Percentiles rank a stretch among this genome's conserved stretches.
phyloP scores from a whole-genome alignment of 805 yeast genomes.

The Kuraishia capsulata region DNA sequence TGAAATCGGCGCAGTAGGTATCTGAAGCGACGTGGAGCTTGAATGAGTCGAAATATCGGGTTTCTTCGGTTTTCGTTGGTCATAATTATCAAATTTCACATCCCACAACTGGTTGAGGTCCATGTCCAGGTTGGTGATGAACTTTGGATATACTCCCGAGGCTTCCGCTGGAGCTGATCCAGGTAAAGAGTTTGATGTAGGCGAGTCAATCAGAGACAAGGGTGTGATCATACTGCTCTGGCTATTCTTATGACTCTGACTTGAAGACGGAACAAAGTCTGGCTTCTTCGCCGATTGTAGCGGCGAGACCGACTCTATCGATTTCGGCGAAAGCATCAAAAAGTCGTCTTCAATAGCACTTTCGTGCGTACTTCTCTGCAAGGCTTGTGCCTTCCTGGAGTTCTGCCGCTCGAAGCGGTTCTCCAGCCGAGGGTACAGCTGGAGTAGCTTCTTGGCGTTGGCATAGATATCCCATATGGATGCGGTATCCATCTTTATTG shows the following conservation, averaged over 20 bases:
- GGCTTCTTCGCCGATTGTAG: not conserved
- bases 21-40: not conserved
- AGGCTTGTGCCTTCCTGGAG: conserved; percentile 13
- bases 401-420: conserved; percentile 21
- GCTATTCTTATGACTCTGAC: not conserved
- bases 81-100: conserved; percentile 14
- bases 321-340: conserved; percentile 1
- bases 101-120: conserved; percentile 16
- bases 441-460: conserved; percentile 20
- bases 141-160: not conserved
- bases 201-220: conserved; percentile 11
- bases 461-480: conserved; percentile 27
- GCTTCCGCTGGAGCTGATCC: not conserved
- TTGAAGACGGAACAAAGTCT: not conserved
- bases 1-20: not conserved
- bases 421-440: conserved; percentile 23
- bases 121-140: conserved; percentile 7
- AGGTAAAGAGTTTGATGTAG: not conserved
- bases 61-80: too few species aligned
- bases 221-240: conserved; percentile 12
- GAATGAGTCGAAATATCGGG: not conserved
- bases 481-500: conserved; percentile 15
- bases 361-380: not conserved
- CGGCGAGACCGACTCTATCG: not conserved
- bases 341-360: conserved; percentile 9